Base-by-base conservation (phyloP, 345 rosid genomes). In the Euphorbia pulcherrima region DNA sequence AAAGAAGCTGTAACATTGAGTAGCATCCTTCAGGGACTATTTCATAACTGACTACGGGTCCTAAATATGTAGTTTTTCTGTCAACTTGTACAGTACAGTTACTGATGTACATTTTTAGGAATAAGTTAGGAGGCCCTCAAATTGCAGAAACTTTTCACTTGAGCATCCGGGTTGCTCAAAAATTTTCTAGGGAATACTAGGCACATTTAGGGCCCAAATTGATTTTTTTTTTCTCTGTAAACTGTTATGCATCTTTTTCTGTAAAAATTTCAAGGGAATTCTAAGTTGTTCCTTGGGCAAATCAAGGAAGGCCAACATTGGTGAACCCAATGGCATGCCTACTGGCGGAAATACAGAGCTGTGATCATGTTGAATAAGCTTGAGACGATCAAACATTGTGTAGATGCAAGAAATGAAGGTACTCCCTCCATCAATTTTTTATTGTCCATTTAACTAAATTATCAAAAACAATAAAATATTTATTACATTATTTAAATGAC, bases 1-100 rank as follows among this genome's bases (percentile, higher is more conserved):
- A 65, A 68, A 17, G 72, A 79, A 1, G 89, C 87, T 68, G 84
- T 78, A 30, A 56, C 82, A 62, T 69, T 92, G 72, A 68, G 53
- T 17, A 77, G 79, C 26, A 61, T 86, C 57, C 74, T 88, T 71
- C 14, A 12, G 21, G 20, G 29, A 41, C 47, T 21, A 58, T 69
- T 68, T 68, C 37, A 68, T 17, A 52, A 44, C 54, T 71, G n/a
- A 27, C 48, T 55, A 29, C 14, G n/a, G 60, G 44, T 11, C 50
- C 20, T 62, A 61, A 28, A 54, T 27, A 12, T 24, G 3, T n/a
- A 17, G 12, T 24, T 2, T 14, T 20, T 9, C n/a, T 3, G 17
- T 60, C 28, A 4, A 17, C 50, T 21, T 39, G 29, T 61, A 39
- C 65, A 61, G 28, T 26, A 37, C 13, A 47, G 30, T 35, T 40